Conservation (phyloP, 768 basidiomycete genomes). For the Mrakia gelida region DNA sequence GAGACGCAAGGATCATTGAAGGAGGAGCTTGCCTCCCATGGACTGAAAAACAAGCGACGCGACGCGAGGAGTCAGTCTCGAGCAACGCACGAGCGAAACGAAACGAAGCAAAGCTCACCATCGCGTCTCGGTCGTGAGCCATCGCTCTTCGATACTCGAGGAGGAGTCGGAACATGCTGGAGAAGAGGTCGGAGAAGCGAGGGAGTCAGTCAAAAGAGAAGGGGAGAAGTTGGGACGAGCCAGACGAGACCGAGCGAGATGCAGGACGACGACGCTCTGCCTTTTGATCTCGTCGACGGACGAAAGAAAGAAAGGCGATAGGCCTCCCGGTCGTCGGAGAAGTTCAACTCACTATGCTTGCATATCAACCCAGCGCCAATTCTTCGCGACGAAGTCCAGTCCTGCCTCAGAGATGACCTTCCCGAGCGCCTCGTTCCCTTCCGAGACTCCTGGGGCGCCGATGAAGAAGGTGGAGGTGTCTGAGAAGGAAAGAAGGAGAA, state of each 20-base stretch:
- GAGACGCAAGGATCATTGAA: too few species aligned
- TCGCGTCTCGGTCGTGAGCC: slow-evolving; percentile 9
- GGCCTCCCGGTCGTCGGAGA: too few species aligned
- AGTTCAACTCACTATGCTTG: neutral
- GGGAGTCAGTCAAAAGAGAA: neutral
- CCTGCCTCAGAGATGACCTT: slow-evolving; percentile 2
- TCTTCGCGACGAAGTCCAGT: neutral
- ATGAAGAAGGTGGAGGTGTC: slow-evolving; percentile 14
- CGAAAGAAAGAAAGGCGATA: too few species aligned
- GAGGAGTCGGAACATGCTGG: slow-evolving; percentile 6
- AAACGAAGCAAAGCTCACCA: neutral
- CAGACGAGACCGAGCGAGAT: too few species aligned
- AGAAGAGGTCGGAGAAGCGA: neutral
- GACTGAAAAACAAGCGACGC: neutral
- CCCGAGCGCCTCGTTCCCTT: neutral
- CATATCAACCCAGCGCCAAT: slow-evolving; percentile 2
- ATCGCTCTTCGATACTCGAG: slow-evolving; percentile 16
- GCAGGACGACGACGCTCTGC: too few species aligned
- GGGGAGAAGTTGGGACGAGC: too few species aligned
- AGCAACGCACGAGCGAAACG: neutral
- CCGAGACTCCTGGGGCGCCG: neutral
- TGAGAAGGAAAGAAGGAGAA: neutral
- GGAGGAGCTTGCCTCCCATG: neutral
- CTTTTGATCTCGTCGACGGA: too few species aligned
- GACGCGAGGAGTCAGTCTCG: neutral